Percentiles rank a stretch among this genome's conserved stretches.
Evolutionary conservation across 306 rosid genomes (phyloP).

Genomic region (Gastrolobium bilobum): DNA sequence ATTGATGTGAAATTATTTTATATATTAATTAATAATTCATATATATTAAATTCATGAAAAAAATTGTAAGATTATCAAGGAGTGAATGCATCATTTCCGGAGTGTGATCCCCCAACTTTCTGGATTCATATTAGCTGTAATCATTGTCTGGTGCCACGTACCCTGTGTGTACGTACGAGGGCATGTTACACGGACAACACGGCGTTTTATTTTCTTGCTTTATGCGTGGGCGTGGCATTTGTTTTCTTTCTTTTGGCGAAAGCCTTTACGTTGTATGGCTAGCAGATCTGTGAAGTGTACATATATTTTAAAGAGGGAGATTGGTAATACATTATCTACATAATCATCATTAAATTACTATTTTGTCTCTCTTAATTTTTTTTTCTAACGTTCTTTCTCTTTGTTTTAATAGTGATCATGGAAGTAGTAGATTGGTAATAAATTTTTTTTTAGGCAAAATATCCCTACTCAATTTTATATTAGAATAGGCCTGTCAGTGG

Average conservation of each 20-base stretch:
- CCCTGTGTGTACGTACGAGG: conserved; percentile 1
- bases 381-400: no score
- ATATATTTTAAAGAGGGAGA: background rate
- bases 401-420: no score
- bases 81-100: conserved; percentile 60
- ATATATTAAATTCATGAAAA: background rate
- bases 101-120: conserved; percentile 56
- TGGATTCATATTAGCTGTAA: conserved; percentile 74
- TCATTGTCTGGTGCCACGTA: conserved; percentile 63
- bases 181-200: conserved; percentile 43
- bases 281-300: background rate
- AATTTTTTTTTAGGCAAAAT: no score
- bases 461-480: no score
- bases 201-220: conserved; percentile 50
- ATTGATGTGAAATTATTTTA: background rate
- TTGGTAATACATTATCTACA: no score
- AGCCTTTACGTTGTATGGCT: conserved; percentile 11
- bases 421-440: no score
- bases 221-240: conserved; percentile 40
- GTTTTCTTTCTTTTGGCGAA: background rate
- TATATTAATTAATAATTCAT: background rate
- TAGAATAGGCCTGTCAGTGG: no score
- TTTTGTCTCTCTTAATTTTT: no score
- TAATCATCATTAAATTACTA: no score
- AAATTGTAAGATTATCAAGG: background rate